Percentiles rank a stretch among this genome's conserved stretches.
phyloP scores from a whole-genome alignment of 148 eudicot genomes.

The Camellia sinensis region DNA sequence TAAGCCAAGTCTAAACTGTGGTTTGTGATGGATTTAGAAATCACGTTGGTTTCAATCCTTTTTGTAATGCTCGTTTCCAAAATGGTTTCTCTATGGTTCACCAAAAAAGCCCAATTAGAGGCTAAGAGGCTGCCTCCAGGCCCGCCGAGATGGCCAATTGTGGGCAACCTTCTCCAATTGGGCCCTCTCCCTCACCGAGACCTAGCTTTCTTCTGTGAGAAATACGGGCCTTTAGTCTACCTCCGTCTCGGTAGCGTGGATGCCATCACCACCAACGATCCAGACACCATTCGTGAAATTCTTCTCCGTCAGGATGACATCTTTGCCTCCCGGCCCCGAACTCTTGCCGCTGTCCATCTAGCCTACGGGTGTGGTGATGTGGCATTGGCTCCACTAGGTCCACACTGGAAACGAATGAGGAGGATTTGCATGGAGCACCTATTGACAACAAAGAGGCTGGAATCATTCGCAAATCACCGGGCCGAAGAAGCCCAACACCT shows the following conservation, averaged over 20 bases:
- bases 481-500: constrained; percentile 80
- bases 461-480: constrained; percentile 56
- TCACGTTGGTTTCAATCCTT: constrained; percentile 29
- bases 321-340: constrained; percentile 81
- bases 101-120: background rate
- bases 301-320: constrained; percentile 73
- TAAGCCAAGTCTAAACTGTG: background rate
- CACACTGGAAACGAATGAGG: constrained; percentile 89
- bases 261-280: constrained; percentile 92
- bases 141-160: constrained; percentile 76
- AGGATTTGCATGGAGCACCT: constrained; percentile 93
- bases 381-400: constrained; percentile 92
- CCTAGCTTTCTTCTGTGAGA: constrained; percentile 66
- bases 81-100: constrained; percentile 30
- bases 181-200: constrained; percentile 83
- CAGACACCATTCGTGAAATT: constrained; percentile 71
- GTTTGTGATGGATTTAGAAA: constrained; percentile 31
- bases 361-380: constrained; percentile 88
- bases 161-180: constrained; percentile 89
- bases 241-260: constrained; percentile 72
- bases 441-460: constrained; percentile 77
- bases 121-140: constrained; percentile 71
- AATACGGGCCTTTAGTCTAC: constrained; percentile 85
- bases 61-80: constrained; percentile 28
- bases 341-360: constrained; percentile 73